Conservation (phyloP, 768 basidiomycete genomes). For the Leccinum subtestaceum region DNA sequence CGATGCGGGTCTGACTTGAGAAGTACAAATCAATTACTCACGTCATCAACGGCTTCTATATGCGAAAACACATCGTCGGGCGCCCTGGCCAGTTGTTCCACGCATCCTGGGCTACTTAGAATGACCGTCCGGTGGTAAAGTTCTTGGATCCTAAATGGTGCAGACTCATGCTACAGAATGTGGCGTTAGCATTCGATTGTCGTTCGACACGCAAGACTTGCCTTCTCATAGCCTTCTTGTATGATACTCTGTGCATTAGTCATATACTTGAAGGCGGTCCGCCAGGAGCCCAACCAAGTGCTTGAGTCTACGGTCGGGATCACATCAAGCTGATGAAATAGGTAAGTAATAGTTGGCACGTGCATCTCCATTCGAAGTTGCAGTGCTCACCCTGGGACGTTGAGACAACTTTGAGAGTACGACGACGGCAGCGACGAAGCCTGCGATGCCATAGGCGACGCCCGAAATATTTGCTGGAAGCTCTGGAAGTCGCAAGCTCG, state of each 20-base stretch:
- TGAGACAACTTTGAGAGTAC: neutral
- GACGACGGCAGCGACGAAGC: neutral
- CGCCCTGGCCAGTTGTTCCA: neutral
- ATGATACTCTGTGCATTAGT: slow-evolving; percentile 20
- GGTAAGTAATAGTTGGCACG: neutral
- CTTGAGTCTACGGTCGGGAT: neutral
- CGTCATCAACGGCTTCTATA: neutral
- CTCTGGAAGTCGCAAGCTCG: neutral
- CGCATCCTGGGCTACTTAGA: slow-evolving; percentile 17
- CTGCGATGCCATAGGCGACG: neutral
- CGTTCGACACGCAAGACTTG: neutral
- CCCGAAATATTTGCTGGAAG: neutral
- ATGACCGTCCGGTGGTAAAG: slow-evolving; percentile 39
- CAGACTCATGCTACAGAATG: slow-evolving; percentile 22
- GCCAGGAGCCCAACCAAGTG: slow-evolving; percentile 26
- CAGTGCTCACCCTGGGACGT: neutral
- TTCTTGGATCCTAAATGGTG: slow-evolving; percentile 29
- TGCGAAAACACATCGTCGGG: neutral
- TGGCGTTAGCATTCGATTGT: no score
- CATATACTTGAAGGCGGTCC: slow-evolving; percentile 15
- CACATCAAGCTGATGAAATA: neutral
- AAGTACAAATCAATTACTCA: neutral
- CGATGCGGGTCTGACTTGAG: neutral
- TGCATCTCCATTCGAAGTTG: neutral
- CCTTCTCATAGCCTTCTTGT: slow-evolving; percentile 32